Evolutionary conservation across 2,329 filamentous ascomycete species (phyloP).

Genomic region (Fusarium pseudonygamai): DNA sequence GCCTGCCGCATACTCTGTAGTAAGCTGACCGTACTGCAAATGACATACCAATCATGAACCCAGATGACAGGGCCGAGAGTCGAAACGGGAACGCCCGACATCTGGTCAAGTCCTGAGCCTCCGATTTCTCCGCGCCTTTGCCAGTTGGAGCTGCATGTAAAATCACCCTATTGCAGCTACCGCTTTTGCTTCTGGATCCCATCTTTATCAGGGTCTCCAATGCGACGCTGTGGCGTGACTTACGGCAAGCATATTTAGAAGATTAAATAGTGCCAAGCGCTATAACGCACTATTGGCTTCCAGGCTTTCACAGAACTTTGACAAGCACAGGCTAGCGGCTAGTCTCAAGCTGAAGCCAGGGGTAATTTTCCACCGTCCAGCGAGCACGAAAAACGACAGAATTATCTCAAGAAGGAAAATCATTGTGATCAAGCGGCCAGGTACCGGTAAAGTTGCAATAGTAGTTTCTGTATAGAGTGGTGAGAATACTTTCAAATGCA

Average conservation of each 20-base stretch:
- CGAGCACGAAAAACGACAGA: too few relatives aligned
- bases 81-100: background rate
- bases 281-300: background rate
- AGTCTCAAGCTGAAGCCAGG: background rate
- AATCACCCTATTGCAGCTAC: background rate
- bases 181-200: background rate
- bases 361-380: background rate
- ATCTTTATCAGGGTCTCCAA: background rate
- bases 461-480: too few relatives aligned
- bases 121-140: background rate
- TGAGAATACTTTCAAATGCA: too few relatives aligned
- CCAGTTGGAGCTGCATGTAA: background rate
- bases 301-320: background rate
- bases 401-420: accelerated
- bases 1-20: too few relatives aligned
- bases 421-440: too few relatives aligned
- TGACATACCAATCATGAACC: background rate
- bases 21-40: background rate
- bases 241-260: background rate
- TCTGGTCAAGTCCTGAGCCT: background rate
- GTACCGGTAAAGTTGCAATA: too few relatives aligned
- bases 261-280: background rate
- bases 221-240: background rate
- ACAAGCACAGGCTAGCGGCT: background rate
- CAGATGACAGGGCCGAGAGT: too few relatives aligned